These are phyloP conservation scores for Delonix regia DNA, from an alignment of 306 rosid genomes.

Conservation along the genomic window DNA sequence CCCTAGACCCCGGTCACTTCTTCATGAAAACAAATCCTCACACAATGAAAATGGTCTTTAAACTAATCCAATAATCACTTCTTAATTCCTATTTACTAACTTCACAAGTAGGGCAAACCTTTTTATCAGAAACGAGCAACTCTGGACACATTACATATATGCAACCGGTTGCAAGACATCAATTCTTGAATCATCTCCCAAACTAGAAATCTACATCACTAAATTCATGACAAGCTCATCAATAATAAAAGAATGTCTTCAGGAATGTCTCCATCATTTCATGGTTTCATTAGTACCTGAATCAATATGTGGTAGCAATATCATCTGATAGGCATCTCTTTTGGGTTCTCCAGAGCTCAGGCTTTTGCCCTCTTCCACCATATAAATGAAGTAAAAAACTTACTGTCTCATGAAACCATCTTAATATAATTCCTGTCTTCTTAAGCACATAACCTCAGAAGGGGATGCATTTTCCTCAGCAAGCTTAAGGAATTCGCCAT, in stretches of 20 bases:
- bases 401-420: conserved; percentile 34
- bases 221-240: conserved; percentile 16
- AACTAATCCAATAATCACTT: conserved; percentile 20
- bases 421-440: conserved; percentile 65
- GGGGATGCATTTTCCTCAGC: conserved; percentile 54
- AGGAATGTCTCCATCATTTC: conserved; percentile 26
- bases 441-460: conserved; percentile 49
- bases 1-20: conserved; percentile 29
- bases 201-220: not conserved
- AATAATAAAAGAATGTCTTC: conserved; percentile 31
- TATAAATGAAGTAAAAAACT: conserved; percentile 15
- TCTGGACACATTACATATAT: conserved; percentile 20
- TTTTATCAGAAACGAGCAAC: conserved; percentile 29
- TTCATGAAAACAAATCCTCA: conserved; percentile 36
- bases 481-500: conserved; percentile 62
- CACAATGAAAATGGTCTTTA: conserved; percentile 19
- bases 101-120: conserved; percentile 29
- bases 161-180: conserved; percentile 22
- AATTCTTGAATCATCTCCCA: conserved; percentile 40
- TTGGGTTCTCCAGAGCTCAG: conserved; percentile 19
- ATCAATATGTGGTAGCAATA: conserved; percentile 12
- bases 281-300: not conserved
- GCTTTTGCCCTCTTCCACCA: conserved; percentile 3
- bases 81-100: not conserved
- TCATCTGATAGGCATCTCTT: conserved; percentile 22